Conservation (phyloP, 371 early-diverging fungal species). For the Lichtheimia corymbifera region DNA sequence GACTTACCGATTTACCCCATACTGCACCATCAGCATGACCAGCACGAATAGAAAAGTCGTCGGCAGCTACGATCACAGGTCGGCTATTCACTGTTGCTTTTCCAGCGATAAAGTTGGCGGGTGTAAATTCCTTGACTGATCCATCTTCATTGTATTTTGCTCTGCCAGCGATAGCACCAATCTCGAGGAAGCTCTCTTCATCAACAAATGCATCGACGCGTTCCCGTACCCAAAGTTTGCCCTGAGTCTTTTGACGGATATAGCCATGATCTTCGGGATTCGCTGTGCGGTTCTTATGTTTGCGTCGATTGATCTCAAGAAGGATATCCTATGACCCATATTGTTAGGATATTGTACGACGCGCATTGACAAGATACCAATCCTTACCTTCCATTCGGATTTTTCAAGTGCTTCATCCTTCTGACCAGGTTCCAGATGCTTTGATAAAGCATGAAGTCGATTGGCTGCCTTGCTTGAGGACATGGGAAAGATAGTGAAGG, state of each 20-base stretch:
- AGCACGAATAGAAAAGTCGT: constrained; percentile 49
- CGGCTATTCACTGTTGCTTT: constrained; percentile 29
- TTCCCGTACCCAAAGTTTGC: constrained; percentile 48
- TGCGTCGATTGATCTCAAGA: constrained; percentile 30
- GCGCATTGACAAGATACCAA: no score
- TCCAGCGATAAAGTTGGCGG: constrained; percentile 47
- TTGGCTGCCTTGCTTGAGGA: constrained; percentile 6
- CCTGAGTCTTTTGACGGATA: constrained; percentile 42
- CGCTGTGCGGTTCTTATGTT: constrained; percentile 28
- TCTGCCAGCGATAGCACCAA: constrained; percentile 43
- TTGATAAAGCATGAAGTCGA: constrained; percentile 27
- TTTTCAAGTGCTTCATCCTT: constrained; percentile 42
- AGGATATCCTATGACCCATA: constrained; percentile 25
- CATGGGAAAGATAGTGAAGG: background rate
- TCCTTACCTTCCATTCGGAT: constrained; percentile 48
- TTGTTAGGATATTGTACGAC: background rate
- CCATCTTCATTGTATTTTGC: constrained; percentile 38
- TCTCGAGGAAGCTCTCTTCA: constrained; percentile 29
- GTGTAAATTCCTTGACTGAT: constrained; percentile 22
- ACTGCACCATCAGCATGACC: constrained; percentile 53
- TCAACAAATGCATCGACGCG: constrained; percentile 43
- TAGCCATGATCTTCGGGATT: constrained; percentile 37
- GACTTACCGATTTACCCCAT: constrained; percentile 42
- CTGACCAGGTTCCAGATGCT: constrained; percentile 21
- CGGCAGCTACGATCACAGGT: constrained; percentile 43